Evolutionary conservation across 352 stramenopile species (phyloP).

Genomic region (Globisporangium uncinulatum): DNA sequence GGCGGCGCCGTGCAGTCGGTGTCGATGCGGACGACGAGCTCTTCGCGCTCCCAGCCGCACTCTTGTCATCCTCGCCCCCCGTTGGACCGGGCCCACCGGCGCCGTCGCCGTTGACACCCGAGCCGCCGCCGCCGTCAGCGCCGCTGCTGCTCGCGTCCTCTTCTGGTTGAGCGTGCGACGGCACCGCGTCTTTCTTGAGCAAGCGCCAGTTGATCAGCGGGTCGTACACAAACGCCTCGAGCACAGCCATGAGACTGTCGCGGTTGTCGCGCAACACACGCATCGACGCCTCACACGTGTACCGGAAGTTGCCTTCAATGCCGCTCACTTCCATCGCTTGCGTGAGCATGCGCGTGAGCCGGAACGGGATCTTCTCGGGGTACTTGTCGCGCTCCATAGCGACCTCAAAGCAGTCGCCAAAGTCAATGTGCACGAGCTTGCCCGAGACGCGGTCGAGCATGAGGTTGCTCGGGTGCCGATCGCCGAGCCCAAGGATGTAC

Average conservation of each 20-base stretch:
- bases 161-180: constrained; percentile 67
- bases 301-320: constrained; percentile 99
- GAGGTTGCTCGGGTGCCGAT: constrained; percentile 99
- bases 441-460: constrained; percentile 99
- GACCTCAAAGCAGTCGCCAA: constrained; percentile 99
- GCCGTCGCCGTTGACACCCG: constrained; percentile 3
- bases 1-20: constrained; percentile 37
- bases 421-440: constrained; percentile 99
- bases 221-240: constrained; percentile 99
- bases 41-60: constrained; percentile 43
- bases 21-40: constrained; percentile 38
- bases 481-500: constrained; percentile 99
- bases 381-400: constrained; percentile 99
- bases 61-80: constrained; percentile 24
- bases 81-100: constrained; percentile 1
- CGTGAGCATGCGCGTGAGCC: constrained; percentile 98
- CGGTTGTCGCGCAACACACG: constrained; percentile 97
- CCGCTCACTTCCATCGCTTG: constrained; percentile 99
- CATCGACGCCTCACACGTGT: constrained; percentile 98
- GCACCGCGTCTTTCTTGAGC: constrained; percentile 81
- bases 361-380: constrained; percentile 99
- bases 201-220: constrained; percentile 99
- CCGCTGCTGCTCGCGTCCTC: constrained; percentile 15
- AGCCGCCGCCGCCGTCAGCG: constrained; percentile 12
- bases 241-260: constrained; percentile 98